Base-by-base conservation (phyloP, 306 rosid genomes). In the Quercus cerris region DNA sequence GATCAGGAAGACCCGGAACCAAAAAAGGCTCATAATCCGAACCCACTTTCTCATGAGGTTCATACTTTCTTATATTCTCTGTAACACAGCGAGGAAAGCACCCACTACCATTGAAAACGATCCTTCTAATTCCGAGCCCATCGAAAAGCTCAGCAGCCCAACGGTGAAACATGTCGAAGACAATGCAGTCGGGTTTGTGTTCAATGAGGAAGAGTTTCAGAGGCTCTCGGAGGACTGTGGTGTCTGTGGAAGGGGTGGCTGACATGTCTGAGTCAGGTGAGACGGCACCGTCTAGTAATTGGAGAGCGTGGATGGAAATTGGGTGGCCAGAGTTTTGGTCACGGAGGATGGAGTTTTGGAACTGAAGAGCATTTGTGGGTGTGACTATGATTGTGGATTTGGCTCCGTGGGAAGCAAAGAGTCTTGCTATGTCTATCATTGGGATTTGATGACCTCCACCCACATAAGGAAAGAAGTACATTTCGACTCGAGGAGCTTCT, bases 381-480 rank as follows among this genome's bases (percentile, higher is more conserved):
- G 89, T 76, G 46, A 89, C 79, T 51, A 89, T 64, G 66, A 91
- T 89, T 74, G 89, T 85, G 78, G 89, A 85, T 59, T 56, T 76
- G 75, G 76, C 90, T 71, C 91, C 92, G 12, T 88, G 94, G 2
- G 92, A 59, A 11, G 97, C 91, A 13, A 89, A 89, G 0, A 87
- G 81, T 84, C 92, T 85, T 27, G 97, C 97, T 6, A 85, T 57
- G 84, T 91, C 97, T 66, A 89, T 82, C 94, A 91, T 86, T 72
- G 97, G 97, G 22, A 89, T 89, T 30, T 85, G 85, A 27, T 88
- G 97, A 70, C 97, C 94, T 25, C 90, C 92, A 0, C 89, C 87
- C 2, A 82, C 55, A 76, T 81, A 84, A 4, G 84, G 87, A 54
- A 84, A 84, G 76, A 81, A 85, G 81, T 58, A 68, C 57, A 82